phyloP scores from a whole-genome alignment of 2,329 filamentous ascomycete species.

The Thermothelomyces thermophilus region DNA sequence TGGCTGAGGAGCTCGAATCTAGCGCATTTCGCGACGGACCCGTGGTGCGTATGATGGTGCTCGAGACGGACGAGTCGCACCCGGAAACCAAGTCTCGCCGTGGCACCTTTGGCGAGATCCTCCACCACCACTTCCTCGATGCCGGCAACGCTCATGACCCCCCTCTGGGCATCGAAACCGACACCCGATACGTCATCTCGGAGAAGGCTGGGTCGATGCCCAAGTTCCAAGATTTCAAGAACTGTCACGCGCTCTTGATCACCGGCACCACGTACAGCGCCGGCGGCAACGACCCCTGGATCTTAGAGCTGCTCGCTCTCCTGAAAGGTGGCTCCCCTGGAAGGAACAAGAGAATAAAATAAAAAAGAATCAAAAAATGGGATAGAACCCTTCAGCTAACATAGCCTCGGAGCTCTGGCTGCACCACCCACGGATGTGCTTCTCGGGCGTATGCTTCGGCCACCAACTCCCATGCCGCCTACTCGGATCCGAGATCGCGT shows the following conservation, averaged over 20 bases:
- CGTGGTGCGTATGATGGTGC: constrained; percentile 39
- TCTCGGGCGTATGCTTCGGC: constrained; percentile 74
- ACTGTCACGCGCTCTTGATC: constrained; percentile 67
- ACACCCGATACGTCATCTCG: constrained; percentile 48
- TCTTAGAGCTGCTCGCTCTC: constrained; percentile 58
- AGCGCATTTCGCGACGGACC: neutral
- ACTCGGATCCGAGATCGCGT: constrained; percentile 57
- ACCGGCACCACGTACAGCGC: constrained; percentile 65
- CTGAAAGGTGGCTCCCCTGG: constrained; percentile 35
- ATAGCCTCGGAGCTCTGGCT: constrained; percentile 39
- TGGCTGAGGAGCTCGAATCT: neutral
- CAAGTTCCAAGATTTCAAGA: constrained; percentile 44
- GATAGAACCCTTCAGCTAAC: neutral
- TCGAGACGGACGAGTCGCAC: constrained; percentile 53
- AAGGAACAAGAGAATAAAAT: too few species aligned
- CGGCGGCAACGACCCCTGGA: constrained; percentile 67
- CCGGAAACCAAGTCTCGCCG: constrained; percentile 41
- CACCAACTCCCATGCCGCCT: constrained; percentile 71
- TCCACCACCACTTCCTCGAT: constrained; percentile 43
- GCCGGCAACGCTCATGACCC: constrained; percentile 49
- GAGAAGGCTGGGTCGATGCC: constrained; percentile 43
- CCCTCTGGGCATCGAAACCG: constrained; percentile 47
- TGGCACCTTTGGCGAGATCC: constrained; percentile 49
- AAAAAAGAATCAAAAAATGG: too few species aligned
- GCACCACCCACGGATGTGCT: constrained; percentile 41